Percentiles rank a stretch among this genome's conserved stretches.
These are phyloP conservation scores for Lobosporangium transversale DNA, from an alignment of 192 early-diverging fungal species.

Conservation along the genomic window DNA sequence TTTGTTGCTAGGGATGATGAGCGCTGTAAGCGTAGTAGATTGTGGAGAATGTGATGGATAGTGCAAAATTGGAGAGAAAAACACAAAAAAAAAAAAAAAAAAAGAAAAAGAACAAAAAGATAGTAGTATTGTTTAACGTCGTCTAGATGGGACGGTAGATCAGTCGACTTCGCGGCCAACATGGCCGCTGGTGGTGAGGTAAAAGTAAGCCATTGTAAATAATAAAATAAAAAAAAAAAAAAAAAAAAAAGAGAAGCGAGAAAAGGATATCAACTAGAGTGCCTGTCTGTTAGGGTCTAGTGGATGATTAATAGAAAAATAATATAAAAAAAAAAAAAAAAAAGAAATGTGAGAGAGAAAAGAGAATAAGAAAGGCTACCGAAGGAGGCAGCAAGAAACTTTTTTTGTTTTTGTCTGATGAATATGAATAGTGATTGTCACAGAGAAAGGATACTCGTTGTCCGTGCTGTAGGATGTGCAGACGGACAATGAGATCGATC, in stretches of 20 bases:
- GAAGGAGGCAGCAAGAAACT: too few relatives aligned
- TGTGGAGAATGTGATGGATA: background rate
- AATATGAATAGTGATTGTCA: too few relatives aligned
- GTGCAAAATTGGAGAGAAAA: slow-evolving; percentile 1
- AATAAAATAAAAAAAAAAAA: slow-evolving; percentile 34
- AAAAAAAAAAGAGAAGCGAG: slow-evolving; percentile 6
- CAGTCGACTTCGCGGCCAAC: slow-evolving; percentile 52
- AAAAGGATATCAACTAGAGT: slow-evolving; percentile 41
- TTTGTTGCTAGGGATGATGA: background rate
- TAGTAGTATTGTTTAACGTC: too few relatives aligned
- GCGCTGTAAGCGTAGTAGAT: background rate
- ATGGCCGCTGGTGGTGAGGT: slow-evolving; percentile 51
- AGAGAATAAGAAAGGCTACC: too few relatives aligned
- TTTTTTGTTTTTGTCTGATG: too few relatives aligned
- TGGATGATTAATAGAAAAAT: too few relatives aligned
- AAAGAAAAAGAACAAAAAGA: too few relatives aligned
- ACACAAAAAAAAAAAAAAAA: slow-evolving; percentile 6
- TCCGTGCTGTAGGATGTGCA: too few relatives aligned
- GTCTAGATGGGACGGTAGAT: slow-evolving; percentile 23
- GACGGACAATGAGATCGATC: too few relatives aligned
- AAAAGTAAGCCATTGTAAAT: slow-evolving; percentile 53
- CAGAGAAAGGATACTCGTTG: background rate
- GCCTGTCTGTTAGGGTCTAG: slow-evolving; percentile 52
- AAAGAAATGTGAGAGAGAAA: slow-evolving; percentile 11
- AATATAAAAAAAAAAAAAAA: slow-evolving; percentile 10